Evolutionary conservation across 2,329 filamentous ascomycete species (phyloP), one percentile per base, ranked within the genome.

Genomic region (Aspergillus novofumigatus): DNA sequence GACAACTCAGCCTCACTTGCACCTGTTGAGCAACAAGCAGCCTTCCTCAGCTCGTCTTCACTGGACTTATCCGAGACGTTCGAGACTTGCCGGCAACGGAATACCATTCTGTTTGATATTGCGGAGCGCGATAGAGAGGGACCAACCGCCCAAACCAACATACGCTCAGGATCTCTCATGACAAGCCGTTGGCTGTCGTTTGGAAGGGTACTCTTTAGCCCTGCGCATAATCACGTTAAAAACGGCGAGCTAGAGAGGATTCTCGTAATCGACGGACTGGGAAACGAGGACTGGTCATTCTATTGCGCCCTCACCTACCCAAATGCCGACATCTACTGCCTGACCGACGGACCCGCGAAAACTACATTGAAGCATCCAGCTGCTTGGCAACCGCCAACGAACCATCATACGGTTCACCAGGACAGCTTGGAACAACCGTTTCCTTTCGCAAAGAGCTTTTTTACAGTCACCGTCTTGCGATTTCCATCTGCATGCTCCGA

Each of bases 271-370:
- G 78, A 81, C 59, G 78, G 78, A 11, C 67, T 81, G 20, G 78
- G 77, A n/a, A 80, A 80, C 53, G 77, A 80, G 54, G 78, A 81
- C 57, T 81, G 78, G 78, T 80, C 78, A 8, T 80, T 79, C 61
- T 80, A 81, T 61, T 80, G 78, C 62, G 76, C 78, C 14, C 67
- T 80, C 51, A 79, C 77, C 1, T 80, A 80, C 54, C 75, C 77
- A 5, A 70, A 72, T 55, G 76, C 77, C 0, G 72, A 73, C 23
- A 71, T 81, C 3, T 79, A 80, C 63, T 77, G 73, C 53, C 65
- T 81, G 32, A 73, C 67, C 28, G 66, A 72, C 29, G 71, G 72
- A 21, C 70, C 69, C 4, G 63, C 68, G 14, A 69, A 71, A 4
- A 65, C 71, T 1, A 64, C 63, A 8, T 68, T 66, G 51, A 69